Conservation (phyloP, 768 basidiomycete species). For the Agrocybe praecox region DNA sequence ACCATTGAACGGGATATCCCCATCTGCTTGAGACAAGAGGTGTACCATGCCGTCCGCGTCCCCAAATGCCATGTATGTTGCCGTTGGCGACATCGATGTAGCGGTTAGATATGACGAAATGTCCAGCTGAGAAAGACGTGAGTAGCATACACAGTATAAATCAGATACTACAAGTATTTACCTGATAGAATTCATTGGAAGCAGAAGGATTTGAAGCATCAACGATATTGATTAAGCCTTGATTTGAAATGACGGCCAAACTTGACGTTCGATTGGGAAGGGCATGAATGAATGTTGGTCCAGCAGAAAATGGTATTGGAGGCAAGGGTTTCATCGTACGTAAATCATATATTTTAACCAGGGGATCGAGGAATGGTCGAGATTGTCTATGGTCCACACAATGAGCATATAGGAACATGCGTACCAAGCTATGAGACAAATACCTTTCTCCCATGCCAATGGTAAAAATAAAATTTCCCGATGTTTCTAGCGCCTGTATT, state of each 20-base stretch:
- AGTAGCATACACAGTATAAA: not conserved
- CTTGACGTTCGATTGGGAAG: constrained; percentile 77
- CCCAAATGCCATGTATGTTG: constrained; percentile 91
- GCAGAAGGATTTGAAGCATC: constrained; percentile 76
- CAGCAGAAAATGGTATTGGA: constrained; percentile 85
- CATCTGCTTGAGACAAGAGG: constrained; percentile 73
- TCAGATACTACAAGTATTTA: constrained; percentile 26
- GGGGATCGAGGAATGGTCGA: constrained; percentile 85
- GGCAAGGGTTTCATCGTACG: constrained; percentile 82
- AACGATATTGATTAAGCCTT: constrained; percentile 84
- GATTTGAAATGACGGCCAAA: constrained; percentile 73
- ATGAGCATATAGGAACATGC: not conserved
- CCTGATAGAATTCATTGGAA: constrained; percentile 81
- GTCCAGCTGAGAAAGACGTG: constrained; percentile 53
- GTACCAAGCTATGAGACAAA: not conserved
- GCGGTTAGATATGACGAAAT: constrained; percentile 78
- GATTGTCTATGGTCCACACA: constrained; percentile 60
- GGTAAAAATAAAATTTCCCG: constrained; percentile 81
- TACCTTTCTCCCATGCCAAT: constrained; percentile 89
- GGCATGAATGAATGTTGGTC: constrained; percentile 83
- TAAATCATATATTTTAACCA: constrained; percentile 91
- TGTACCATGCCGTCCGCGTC: constrained; percentile 86
- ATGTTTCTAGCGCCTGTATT: constrained; percentile 77
- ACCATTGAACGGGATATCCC: constrained; percentile 82
- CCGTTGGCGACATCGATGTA: constrained; percentile 80